These are phyloP conservation scores for Pigoraptor vietnamica DNA, from an alignment of 78 protist species.

Conservation along the genomic window DNA sequence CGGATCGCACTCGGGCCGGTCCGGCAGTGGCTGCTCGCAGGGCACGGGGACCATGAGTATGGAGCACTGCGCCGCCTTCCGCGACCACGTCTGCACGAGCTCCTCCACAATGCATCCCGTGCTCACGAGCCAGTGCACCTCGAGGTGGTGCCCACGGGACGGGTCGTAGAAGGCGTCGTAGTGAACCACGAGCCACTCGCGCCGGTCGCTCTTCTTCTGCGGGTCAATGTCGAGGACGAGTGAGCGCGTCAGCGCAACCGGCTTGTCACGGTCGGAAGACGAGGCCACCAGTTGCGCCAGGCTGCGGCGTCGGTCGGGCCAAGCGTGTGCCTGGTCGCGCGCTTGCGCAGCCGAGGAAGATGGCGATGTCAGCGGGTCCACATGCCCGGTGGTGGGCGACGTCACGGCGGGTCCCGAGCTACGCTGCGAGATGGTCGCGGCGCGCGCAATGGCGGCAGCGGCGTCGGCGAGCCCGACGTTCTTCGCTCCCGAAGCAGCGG, in stretches of 20 bases:
- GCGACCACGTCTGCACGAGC: neutral
- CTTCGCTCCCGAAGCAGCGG: neutral
- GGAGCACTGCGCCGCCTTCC: neutral
- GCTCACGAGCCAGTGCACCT: slow-evolving; percentile 23
- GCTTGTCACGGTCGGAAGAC: neutral
- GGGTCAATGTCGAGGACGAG: neutral
- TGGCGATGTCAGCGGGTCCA: no score
- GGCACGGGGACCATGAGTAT: slow-evolving; percentile 15
- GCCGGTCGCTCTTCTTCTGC: neutral
- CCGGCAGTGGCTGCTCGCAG: neutral
- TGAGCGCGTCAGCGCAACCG: neutral
- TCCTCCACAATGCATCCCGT: slow-evolving; percentile 12
- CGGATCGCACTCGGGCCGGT: neutral
- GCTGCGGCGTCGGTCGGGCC: neutral
- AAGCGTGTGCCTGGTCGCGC: neutral
- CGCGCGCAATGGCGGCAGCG: neutral
- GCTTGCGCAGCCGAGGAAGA: neutral
- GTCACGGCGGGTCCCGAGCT: neutral
- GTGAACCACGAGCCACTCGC: slow-evolving; percentile 15
- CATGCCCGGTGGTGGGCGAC: neutral
- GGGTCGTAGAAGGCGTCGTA: slow-evolving; percentile 9
- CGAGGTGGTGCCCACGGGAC: neutral
- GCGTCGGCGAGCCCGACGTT: neutral
- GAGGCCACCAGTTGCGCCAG: neutral
- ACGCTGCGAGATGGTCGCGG: neutral